Base-by-base conservation (phyloP, 1,284 basidiomycete genomes). In the Malassezia psittaci region DNA sequence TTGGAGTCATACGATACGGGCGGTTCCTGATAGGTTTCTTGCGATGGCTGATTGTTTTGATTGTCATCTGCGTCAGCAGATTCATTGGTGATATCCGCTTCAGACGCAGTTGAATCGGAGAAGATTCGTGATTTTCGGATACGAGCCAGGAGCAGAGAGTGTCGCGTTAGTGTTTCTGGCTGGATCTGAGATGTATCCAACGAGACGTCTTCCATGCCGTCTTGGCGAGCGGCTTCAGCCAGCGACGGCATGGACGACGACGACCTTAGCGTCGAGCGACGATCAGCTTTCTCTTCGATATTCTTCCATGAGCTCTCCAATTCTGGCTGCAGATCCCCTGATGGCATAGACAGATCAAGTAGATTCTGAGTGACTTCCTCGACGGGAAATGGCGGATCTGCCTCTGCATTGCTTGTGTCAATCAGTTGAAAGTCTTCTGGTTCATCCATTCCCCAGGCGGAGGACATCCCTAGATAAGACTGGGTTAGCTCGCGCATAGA, bases 401-500 rank as follows among this genome's bases (percentile, higher is more conserved):
- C 11, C 5, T 12, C 16, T 8, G 43, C 43, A 13, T 15, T 45
- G 21, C 43, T 45, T 13, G 29, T 34, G 18, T 45, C 43, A n/a
- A 45, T 13, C 6, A 45, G 29, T 7, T 45, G 43, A 6, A 45
- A n/a, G 1, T 45, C 43, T n/a, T 15, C 11, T 13, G 43, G 8
- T 21, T 24, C 37, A 16, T 48, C 47, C 6, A 16, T 38, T 3
- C 24, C 33, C 47, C n/a, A 21, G 9, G 16, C 8, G 5, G 13
- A n/a, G 11, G 7, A 24, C 47, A 48, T 48, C 10, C 51, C 45
- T 2, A 57, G 34, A 19, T 35, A 57, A 1, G 16, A 38, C 10
- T 40, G 51, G 3, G 55, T 48, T 5, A 57, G 24, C 11, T 38
- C 50, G 12, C 44, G 55, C 38, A 52, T 47, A 5, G 55, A 48